Base-by-base conservation (phyloP, 2,329 filamentous ascomycete species). In the Huntiella moniliformis region DNA sequence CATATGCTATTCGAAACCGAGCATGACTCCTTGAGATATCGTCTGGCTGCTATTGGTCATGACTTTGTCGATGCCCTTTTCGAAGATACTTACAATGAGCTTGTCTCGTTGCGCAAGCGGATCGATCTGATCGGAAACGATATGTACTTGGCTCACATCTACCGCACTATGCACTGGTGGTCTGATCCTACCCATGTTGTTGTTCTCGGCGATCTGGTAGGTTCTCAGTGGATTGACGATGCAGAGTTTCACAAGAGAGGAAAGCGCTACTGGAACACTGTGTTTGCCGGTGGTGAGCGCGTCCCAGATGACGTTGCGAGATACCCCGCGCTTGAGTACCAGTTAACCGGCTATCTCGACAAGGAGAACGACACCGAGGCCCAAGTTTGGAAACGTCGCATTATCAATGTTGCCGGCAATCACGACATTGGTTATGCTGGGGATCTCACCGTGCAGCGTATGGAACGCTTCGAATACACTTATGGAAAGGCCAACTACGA, bases 401-500 rank as follows among this genome's bases (percentile, higher is more conserved):
- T 95, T 52, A 85, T 98, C 58, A 92, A 94, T 54, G 75, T 96
- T 18, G 86, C 78, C 0, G 91, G 91, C 1, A 98, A 98, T 57
- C 91, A 98, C 58, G 91, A 98, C 60, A 79, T 98, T 56, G 91
- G 91, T 32, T 98, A 98, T 58, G 85, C 87, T 0, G 91, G 91
- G 3, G 91, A 98, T 60, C 70, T 96, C 51, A 85, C 80, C 36
- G 63, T 70, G n/a, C 68, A 75, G 51, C 75, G 86, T 3, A 67
- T 95, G 46, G 67, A 74, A 22, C 74, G 91, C 1, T 98, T 96
- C 57, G 86, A 94, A 62, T 68, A 71, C 16, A 72, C 73, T 1
- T 98, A 93, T 63, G 91, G 91, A 47, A 82, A 77, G 52, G 76
- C 82, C 13, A 93, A 96, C 59, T 98, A 93, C 70, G 86, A 93